Evolutionary conservation across 176 grass and related monocot genomes (phyloP), one percentile per base, ranked within the genome.

Genomic region (Echinochloa phyllopogon): DNA sequence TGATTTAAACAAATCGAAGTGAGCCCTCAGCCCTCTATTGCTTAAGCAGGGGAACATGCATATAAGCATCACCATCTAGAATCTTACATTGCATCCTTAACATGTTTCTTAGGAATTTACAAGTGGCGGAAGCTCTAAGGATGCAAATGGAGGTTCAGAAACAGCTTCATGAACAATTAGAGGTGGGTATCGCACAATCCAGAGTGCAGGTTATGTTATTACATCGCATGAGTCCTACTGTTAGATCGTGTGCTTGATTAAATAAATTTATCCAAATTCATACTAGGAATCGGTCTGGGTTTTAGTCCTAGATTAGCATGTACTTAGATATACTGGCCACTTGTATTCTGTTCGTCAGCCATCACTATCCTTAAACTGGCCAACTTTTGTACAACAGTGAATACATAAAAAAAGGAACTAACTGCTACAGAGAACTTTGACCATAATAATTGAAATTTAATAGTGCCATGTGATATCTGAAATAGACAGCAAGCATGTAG

Each of bases 141-240:
- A 96, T 98, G 89, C 96, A 99, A 90, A 87, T 95, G 58, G 95
- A 98, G 82, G 90, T 98, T 63, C 95, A 98, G 78, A 98, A 98
- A 44, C 92, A 95, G 53, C 89, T 98, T 16, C 95, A 98, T 51
- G 95, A 98, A 53, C 95, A 98, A 79, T 78, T 98, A 41, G 95
- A 98, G 95, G 95, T 98, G 64, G 20, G 86, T 86, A 62, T 21
- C 55, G 51, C 8, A 49, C 45, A 52, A 73, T 85, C 65, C 17
- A 13, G 56, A 76, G 23, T 60, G 14, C 40, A 59, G 65, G 11
- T 17, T 40, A 25, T 75, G n/a, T 17, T 66, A 47, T 77, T 45
- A 76, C 40, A 14, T 67, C 20, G 59, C 62, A 50, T 24, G 16
- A 21, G 71, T 83, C 41, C 39, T 42, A 51, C 2, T 51, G 65